These are phyloP conservation scores for Teunomyces panamensis DNA, from an alignment of 805 yeast species.

Conservation along the genomic window DNA sequence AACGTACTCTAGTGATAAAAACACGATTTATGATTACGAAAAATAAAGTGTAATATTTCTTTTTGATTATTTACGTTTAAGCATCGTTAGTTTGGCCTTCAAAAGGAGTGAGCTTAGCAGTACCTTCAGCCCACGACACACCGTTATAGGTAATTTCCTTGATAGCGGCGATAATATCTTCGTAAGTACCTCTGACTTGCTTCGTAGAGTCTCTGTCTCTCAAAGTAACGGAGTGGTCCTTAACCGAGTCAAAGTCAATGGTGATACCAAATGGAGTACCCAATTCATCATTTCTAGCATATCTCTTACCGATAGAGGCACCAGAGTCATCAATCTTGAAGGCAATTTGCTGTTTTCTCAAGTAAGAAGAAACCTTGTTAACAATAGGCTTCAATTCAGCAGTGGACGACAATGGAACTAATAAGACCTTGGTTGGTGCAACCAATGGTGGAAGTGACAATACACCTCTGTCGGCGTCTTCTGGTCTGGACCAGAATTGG, in stretches of 20 bases:
- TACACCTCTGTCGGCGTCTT: slow-evolving; percentile 77
- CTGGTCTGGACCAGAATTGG: slow-evolving; percentile 92
- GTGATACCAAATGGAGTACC: slow-evolving; percentile 99
- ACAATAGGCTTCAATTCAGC: slow-evolving; percentile 75
- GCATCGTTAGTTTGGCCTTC: slow-evolving; percentile 57
- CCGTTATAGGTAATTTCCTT: slow-evolving; percentile 73
- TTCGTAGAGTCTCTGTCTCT: slow-evolving; percentile 97
- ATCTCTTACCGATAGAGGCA: slow-evolving; percentile 96
- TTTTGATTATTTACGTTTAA: slow-evolving; percentile 2
- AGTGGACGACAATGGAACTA: slow-evolving; percentile 90
- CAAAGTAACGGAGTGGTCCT: slow-evolving; percentile 85
- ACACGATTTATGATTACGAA: neutral
- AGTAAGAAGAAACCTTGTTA: slow-evolving; percentile 60
- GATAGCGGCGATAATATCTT: slow-evolving; percentile 68
- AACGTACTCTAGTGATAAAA: no score
- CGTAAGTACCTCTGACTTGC: slow-evolving; percentile 90
- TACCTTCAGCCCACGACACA: slow-evolving; percentile 82
- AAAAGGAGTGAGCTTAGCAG: slow-evolving; percentile 66
- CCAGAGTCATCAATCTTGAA: slow-evolving; percentile 96
- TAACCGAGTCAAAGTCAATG: slow-evolving; percentile 88
- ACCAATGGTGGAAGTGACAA: slow-evolving; percentile 91
- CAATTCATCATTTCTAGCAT: slow-evolving; percentile 96
- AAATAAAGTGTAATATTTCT: neutral
- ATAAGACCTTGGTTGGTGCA: slow-evolving; percentile 95
- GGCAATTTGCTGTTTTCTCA: slow-evolving; percentile 82